These are phyloP conservation scores for Schizothecium vesticola DNA, from an alignment of 495 filamentous ascomycete genomes.

Conservation along the genomic window DNA sequence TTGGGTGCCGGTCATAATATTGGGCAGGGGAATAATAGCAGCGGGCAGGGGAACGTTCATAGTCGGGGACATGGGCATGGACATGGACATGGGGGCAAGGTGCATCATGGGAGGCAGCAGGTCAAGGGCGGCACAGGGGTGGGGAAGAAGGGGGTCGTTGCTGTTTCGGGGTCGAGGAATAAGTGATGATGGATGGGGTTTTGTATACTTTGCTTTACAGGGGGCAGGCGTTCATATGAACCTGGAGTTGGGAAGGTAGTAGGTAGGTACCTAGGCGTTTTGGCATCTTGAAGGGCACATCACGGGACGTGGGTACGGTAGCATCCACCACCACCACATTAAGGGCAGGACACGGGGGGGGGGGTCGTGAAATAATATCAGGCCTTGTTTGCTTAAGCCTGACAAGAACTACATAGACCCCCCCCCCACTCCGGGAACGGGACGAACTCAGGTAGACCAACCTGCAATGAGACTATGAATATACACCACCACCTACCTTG, in stretches of 20 bases:
- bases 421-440: no score
- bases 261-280: background rate
- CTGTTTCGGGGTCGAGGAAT: background rate
- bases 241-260: no score
- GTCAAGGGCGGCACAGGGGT: background rate
- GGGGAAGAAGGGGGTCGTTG: background rate
- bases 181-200: background rate
- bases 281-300: background rate
- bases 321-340: background rate
- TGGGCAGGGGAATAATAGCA: background rate
- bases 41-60: background rate
- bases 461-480: background rate
- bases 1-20: background rate
- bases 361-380: background rate
- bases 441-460: background rate
- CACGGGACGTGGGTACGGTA: background rate
- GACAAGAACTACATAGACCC: background rate
- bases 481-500: background rate
- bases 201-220: background rate
- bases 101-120: background rate
- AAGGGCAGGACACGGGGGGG: background rate
- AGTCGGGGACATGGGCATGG: background rate
- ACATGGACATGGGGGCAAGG: background rate
- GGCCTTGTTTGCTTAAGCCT: background rate
- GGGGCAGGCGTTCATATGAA: background rate